Evolutionary conservation across 2,329 filamentous ascomycete genomes (phyloP), one percentile per base, ranked within the genome.

Genomic region (Alternaria gaisen): DNA sequence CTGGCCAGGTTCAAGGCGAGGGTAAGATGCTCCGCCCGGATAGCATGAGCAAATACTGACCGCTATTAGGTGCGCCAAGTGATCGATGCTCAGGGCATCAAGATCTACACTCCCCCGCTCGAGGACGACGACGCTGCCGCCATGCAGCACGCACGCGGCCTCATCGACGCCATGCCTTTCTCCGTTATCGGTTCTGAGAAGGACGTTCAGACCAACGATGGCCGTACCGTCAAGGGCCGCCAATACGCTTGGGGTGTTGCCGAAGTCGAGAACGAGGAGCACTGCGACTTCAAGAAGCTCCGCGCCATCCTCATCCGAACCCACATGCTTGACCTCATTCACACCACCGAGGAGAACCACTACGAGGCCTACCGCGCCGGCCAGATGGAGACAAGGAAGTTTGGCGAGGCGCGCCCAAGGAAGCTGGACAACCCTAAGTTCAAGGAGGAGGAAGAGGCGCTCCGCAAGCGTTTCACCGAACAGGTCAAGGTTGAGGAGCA

Each of bases 371-470:
- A 99, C 87, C 94, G 95, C 75, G 95, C 95, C 56, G 93, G 97
- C 83, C 96, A 99, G 84, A 99, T 99, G 95, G 95, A 99, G 87
- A 99, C 95, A 52, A 90, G 95, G 84, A 99, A 99, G 84, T 98
- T 99, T 74, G 95, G 95, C 82, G 96, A 99, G 85, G 94, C 94
- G 61, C 90, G 94, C 71, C 95, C 95, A 72, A 88, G 94, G 83
- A 99, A 99, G 88, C 87, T 99, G 74, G 95, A 99, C 85, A 99
- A 99, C 87, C 95, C 95, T 84, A 99, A 99, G 87, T 99, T 98
- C 88, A 99, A 99, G 89, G 95, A 99, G 82, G 95, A 99, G 83
- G 95, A 99, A 80, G 95, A 99, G 87, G 92, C 92, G 65, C 89
- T 99, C 69, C 90, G 95, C 83, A 99, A 99, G 90, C 90, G 96